Evolutionary conservation across 176 grass and related monocot genomes (phyloP).

Genomic region (Urochloa ruziziensis): DNA sequence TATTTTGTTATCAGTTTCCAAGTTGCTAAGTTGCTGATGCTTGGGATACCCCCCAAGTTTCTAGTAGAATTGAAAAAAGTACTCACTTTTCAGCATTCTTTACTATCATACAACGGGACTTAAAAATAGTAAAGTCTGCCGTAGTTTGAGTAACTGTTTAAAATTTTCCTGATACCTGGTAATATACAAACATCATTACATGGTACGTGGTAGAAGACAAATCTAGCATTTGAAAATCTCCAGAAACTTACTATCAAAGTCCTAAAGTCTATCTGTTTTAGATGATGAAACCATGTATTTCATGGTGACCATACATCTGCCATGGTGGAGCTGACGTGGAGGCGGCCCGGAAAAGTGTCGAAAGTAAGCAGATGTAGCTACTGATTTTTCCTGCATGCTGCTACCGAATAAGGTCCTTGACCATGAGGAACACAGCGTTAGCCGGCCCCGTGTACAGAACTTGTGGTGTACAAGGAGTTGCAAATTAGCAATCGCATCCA

Average conservation of each 20-base stretch:
- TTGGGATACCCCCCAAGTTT: not conserved
- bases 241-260: not conserved
- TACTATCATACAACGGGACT: not conserved
- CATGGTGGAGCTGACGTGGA: not conserved
- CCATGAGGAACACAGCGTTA: not conserved
- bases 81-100: not conserved
- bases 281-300: not conserved
- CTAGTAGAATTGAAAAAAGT: not conserved
- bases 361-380: constrained; percentile 5
- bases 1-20: not conserved
- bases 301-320: too few relatives aligned
- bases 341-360: not conserved
- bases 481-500: too few relatives aligned
- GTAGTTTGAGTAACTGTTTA: not conserved
- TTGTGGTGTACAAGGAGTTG: too few relatives aligned
- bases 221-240: not conserved
- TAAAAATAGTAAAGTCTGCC: not conserved
- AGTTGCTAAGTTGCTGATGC: not conserved
- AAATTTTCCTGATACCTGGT: not conserved
- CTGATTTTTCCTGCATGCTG: not conserved
- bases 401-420: not conserved
- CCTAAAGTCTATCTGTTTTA: not conserved
- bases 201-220: not conserved
- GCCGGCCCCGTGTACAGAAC: too few relatives aligned
- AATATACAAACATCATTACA: not conserved